Evolutionary conservation across 352 stramenopile species (phyloP), one percentile per base, ranked within the genome.

Genomic region (Globisporangium emineosum): DNA sequence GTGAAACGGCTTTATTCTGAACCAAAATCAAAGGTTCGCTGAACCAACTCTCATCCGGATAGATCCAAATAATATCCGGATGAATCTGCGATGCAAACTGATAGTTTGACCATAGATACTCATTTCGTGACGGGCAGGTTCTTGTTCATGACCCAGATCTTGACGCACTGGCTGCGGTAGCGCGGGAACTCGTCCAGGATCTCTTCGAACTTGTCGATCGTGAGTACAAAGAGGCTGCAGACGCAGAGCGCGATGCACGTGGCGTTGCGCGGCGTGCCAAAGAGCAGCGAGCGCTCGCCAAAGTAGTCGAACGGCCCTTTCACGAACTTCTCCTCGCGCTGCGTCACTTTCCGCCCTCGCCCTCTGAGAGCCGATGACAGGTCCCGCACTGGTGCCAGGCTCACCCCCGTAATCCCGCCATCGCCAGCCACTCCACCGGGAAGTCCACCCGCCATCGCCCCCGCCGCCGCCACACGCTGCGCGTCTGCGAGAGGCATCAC

Each of bases 301-400:
- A 92, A 90, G 67, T 84, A 90, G 66, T 92, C 83, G 65, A 86
- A 90, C 49, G 79, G 76, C 2, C 79, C 81, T 58, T 90, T 90
- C 60, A 91, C 76, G 60, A 88, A 83, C 69, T 85, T 86, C 62
- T 83, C 69, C 57, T 78, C 74, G n/a, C 72, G 63, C 64, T 81
- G 33, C n/a, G 35, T 52, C 29, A 43, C 47, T 27, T 75, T 74
- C 42, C 62, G 54, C 7, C 15, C 23, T 3, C 52, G 32, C 1
- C 15, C n/a, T 35, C 29, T 45, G 37, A 51, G 12, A 21, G 25
- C 12, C 1, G 60, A 8, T 6, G 29, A 23, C 25, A 66, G 5
- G 27, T 57, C 33, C 8, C 40, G 32, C n/a, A 58, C 25, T 35
- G 35, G 13, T 1, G 9, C 19, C 15, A 13, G 12, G 29, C 15